Percentiles rank a stretch among this genome's conserved stretches.
These are phyloP conservation scores for Diutina rugosa DNA, from an alignment of 1,139 yeast genomes.

Conservation along the genomic window DNA sequence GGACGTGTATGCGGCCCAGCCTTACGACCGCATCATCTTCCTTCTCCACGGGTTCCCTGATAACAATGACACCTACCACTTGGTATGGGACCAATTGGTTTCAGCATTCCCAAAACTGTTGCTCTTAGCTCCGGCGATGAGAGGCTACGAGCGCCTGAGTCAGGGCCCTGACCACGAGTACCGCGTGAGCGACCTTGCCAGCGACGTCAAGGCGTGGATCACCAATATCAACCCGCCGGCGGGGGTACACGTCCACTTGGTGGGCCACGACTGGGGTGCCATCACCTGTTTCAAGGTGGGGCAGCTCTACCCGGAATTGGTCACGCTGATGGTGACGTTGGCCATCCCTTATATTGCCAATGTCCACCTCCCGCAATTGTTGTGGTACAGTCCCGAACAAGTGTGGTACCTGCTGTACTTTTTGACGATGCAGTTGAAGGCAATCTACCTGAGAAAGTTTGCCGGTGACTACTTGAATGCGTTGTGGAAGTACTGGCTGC, in stretches of 20 bases:
- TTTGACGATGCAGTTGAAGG: constrained; percentile 25
- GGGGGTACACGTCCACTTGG: constrained; percentile 23
- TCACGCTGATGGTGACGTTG: constrained; percentile 23
- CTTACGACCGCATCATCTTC: constrained; percentile 12
- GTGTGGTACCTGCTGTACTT: constrained; percentile 24
- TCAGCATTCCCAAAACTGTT: constrained; percentile 8
- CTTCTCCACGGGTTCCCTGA: constrained; percentile 35
- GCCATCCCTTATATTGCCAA: constrained; percentile 28
- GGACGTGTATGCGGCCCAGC: not conserved
- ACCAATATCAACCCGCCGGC: constrained; percentile 7
- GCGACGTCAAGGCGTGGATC: constrained; percentile 25
- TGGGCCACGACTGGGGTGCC: constrained; percentile 40
- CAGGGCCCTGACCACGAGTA: constrained; percentile 17
- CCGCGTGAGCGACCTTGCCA: constrained; percentile 18
- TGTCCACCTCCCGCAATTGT: constrained; percentile 14
- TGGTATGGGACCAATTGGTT: not conserved
- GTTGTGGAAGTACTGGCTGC: constrained; percentile 31
- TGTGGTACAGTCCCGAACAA: constrained; percentile 22
- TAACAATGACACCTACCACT: constrained; percentile 17
- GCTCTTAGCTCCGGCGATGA: constrained; percentile 23
- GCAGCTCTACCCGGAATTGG: constrained; percentile 20
- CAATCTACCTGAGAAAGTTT: constrained; percentile 14
- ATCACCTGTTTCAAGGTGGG: constrained; percentile 24
- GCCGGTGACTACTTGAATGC: constrained; percentile 16
- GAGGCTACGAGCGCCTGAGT: constrained; percentile 29